Percentiles rank a stretch among this genome's conserved stretches.
Evolutionary conservation across 1,284 basidiomycete genomes (phyloP).

Genomic region (Moesziomyces sp.): DNA sequence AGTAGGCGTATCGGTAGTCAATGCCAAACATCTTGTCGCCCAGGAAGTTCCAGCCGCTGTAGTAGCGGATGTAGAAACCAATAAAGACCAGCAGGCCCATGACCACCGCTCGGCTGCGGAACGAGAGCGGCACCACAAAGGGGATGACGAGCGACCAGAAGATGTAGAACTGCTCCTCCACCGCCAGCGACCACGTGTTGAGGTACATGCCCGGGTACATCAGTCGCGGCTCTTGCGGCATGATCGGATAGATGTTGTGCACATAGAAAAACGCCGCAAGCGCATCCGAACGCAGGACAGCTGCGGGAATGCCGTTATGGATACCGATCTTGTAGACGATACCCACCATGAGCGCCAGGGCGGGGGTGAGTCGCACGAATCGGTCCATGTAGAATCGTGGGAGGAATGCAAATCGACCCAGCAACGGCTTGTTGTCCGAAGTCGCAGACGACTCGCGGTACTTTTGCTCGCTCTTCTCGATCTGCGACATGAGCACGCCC

Average conservation of each 20-base stretch:
- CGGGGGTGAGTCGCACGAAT: constrained; percentile 28
- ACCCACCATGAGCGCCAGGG: constrained; percentile 18
- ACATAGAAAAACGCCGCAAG: constrained; percentile 24
- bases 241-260: constrained; percentile 29
- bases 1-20: constrained; percentile 35
- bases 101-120: constrained; percentile 12
- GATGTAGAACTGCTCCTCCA: constrained; percentile 49
- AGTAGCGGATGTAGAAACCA: constrained; percentile 26
- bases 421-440: constrained; percentile 4
- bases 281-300: constrained; percentile 14
- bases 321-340: constrained; percentile 13
- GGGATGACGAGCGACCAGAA: constrained; percentile 41
- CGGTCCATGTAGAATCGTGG: constrained; percentile 39
- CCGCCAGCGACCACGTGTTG: constrained; percentile 44
- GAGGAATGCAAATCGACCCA: constrained; percentile 23
- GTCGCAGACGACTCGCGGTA: constrained; percentile 5
- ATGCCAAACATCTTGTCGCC: constrained; percentile 22
- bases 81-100: constrained; percentile 14
- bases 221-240: constrained; percentile 8
- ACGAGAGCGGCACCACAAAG: constrained; percentile 26
- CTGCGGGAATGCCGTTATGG: constrained; percentile 1
- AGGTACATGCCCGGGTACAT: constrained; percentile 33
- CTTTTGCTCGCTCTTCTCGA: constrained; percentile 20
- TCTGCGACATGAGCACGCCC: constrained; percentile 37
- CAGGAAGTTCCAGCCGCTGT: constrained; percentile 24